Percentiles rank a stretch among this genome's conserved stretches.
These are phyloP conservation scores for Babesia bovis DNA, from an alignment of 169 alveolate genomes.

Conservation along the genomic window DNA sequence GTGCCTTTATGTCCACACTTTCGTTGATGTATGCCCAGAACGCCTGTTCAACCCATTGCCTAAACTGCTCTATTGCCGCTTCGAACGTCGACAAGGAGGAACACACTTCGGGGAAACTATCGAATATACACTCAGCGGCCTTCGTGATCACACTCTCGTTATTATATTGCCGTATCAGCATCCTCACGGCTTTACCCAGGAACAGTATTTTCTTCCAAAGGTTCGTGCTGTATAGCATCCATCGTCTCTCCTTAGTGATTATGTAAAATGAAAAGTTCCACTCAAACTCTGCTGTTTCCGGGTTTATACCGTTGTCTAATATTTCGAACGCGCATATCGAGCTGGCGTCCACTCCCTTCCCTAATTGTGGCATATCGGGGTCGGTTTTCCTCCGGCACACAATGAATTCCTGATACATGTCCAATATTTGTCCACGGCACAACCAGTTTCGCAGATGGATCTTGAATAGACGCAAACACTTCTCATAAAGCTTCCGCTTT, in stretches of 20 bases:
- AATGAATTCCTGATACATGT: constrained; percentile 71
- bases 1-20: constrained; percentile 50
- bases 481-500: constrained; percentile 32
- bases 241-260: constrained; percentile 12
- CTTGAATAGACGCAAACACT: constrained; percentile 52
- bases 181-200: constrained; percentile 72
- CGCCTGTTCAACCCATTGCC: constrained; percentile 64
- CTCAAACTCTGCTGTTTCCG: constrained; percentile 69
- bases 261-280: constrained; percentile 72
- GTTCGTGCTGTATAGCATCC: background rate
- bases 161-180: constrained; percentile 44
- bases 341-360: constrained; percentile 5
- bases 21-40: constrained; percentile 69
- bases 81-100: constrained; percentile 56
- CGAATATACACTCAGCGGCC: constrained; percentile 15
- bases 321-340: constrained; percentile 46
- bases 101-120: constrained; percentile 17
- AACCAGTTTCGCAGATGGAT: constrained; percentile 69
- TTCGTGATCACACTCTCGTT: background rate
- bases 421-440: constrained; percentile 69
- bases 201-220: constrained; percentile 56
- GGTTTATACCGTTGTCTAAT: constrained; percentile 51
- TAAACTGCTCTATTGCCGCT: constrained; percentile 62
- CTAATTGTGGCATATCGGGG: constrained; percentile 10
- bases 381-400: constrained; percentile 59